Base-by-base conservation (phyloP, 495 filamentous ascomycete genomes). In the Thozetella sp. region DNA sequence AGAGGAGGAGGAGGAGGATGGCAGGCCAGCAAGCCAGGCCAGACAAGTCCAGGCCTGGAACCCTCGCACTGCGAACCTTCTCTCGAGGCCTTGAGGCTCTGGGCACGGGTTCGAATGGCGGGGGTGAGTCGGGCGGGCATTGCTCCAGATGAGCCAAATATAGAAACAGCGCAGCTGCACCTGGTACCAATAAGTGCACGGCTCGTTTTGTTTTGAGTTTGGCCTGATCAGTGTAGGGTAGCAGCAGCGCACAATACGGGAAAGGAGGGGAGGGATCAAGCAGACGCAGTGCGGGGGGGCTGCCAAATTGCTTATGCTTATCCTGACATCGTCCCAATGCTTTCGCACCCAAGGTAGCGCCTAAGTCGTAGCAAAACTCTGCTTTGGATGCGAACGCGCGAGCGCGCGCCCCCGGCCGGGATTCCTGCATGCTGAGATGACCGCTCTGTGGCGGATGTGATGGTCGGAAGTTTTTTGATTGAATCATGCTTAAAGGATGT, bases 281-380 rank as follows among this genome's bases (percentile, higher is more conserved):
- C 10, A 48, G n/a, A 48, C n/a, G 43, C 10, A 48, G 43, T 48
- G 43, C 43, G 43, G 43, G 43, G 43, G 43, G 43, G 43, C 17
- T 48, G 43, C n/a, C 43, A 48, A 48, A 48, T 48, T 48, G 43
- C 43, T 48, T 48, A 48, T 48, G 43, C 43, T 48, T 48, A 48
- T 48, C 9, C 43, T 48, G 43, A 48, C n/a, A 48, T 48, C 43
- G 43, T 9, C 30, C 17, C 30, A 6, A 37, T 37, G 6, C 9
- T 17, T 37, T 37, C 9, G 30, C 30, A 6, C 30, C 30, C 9
- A 17, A 37, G 9, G 30, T 17, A 17, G 30, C 9, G 6, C 30
- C 6, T 17, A 37, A 37, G 30, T 6, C 30, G 30, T 17, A 6
- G 30, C 30, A 37, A 15, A 37, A 15, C 30, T 37, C 30, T 6